Percentiles rank a stretch among this genome's conserved stretches.
Evolutionary conservation across 345 rosid genomes (phyloP).

Genomic region (Eutrema yunnanense): DNA sequence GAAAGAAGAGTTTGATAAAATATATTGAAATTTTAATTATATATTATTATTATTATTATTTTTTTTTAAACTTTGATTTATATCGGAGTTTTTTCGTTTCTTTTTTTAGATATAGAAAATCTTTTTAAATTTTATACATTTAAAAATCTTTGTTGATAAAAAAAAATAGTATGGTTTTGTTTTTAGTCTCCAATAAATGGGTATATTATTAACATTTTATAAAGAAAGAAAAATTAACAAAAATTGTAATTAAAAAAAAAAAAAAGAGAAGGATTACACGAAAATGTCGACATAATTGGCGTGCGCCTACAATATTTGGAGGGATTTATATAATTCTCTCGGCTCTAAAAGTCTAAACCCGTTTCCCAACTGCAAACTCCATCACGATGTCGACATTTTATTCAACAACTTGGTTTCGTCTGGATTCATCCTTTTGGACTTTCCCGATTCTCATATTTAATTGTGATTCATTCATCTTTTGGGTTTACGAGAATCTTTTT

Average conservation of each 20-base stretch:
- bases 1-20: too few species aligned
- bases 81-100: too few species aligned
- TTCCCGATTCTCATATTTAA: not conserved
- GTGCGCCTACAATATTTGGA: slow-evolving; percentile 1
- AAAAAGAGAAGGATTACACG: not conserved
- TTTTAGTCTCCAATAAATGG: too few species aligned
- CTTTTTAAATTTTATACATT: too few species aligned
- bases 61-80: too few species aligned
- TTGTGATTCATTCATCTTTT: not conserved
- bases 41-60: too few species aligned
- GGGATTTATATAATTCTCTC: not conserved
- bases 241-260: not conserved
- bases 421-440: not conserved
- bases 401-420: slow-evolving; percentile 10
- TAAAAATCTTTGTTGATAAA: too few species aligned
- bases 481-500: not conserved
- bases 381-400: slow-evolving; percentile 26
- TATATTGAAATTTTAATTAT: too few species aligned
- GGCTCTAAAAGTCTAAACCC: not conserved
- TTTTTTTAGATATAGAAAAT: too few species aligned
- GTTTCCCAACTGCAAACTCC: slow-evolving; percentile 9
- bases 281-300: slow-evolving; percentile 32
- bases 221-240: not conserved
- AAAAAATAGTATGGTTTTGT: too few species aligned
- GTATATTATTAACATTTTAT: not conserved